These are phyloP conservation scores for Penicillium sp. DNA, from an alignment of 2,329 filamentous ascomycete genomes.

Conservation along the genomic window DNA sequence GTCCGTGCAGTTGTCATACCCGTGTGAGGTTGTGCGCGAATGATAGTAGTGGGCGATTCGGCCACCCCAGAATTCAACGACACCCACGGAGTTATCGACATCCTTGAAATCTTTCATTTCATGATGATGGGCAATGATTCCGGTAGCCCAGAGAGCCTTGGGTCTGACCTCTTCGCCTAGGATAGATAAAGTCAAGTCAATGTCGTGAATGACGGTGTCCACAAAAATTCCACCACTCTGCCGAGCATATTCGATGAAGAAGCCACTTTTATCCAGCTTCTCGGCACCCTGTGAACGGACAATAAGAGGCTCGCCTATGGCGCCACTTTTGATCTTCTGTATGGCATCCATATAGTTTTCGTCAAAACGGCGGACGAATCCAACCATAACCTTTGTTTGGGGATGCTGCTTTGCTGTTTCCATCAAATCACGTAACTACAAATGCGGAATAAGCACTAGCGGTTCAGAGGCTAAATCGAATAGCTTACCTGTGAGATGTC, in stretches of 20 bases:
- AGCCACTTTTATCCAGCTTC: conserved; percentile 60
- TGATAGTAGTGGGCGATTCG: conserved; percentile 63
- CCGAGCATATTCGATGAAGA: conserved; percentile 65
- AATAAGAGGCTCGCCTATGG: conserved; percentile 59
- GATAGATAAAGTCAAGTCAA: conserved; percentile 62
- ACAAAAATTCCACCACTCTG: conserved; percentile 66
- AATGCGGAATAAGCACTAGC: no score
- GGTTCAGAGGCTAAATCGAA: no score
- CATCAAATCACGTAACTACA: background rate
- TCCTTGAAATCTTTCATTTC: conserved; percentile 56
- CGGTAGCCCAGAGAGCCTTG: conserved; percentile 55
- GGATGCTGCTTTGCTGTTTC: conserved; percentile 36
- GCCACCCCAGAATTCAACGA: conserved; percentile 61
- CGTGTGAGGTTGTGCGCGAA: conserved; percentile 64
- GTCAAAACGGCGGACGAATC: conserved; percentile 65
- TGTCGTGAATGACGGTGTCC: conserved; percentile 67
- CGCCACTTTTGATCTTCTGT: conserved; percentile 50
- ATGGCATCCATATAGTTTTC: conserved; percentile 60
- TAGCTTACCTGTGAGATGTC: background rate
- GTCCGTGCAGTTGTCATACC: conserved; percentile 65
- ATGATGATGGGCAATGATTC: conserved; percentile 57
- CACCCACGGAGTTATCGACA: conserved; percentile 59
- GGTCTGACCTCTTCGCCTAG: conserved; percentile 54
- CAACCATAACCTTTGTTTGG: conserved; percentile 58
- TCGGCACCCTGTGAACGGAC: conserved; percentile 65